Evolutionary conservation across 331 rosid species (phyloP), one percentile per base, ranked within the genome.

Genomic region (Spiraea crenata): DNA sequence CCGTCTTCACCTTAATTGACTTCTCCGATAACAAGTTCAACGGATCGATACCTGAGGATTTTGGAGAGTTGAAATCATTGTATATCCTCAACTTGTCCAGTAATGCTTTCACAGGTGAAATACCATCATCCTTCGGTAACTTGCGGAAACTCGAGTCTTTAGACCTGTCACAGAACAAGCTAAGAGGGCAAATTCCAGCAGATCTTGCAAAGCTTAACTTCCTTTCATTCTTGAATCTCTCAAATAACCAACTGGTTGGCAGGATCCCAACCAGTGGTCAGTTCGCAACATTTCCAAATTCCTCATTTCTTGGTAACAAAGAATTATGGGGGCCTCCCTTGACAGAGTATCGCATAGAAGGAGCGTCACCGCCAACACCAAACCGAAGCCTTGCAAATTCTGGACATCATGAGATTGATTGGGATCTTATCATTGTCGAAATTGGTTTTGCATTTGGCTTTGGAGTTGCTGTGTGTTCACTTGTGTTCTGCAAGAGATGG

Each of bases 91-190:
- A 49, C 54, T 15, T 15, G n/a, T 49, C 54, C n/a, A 0, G 0
- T 3, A 3, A 49, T 15, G 16, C 20, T 50, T 14, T 50, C 55
- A 50, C 20, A 50, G 20, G 55, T 8, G 6, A 13, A 50, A 50
- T 50, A 7, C 3, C 55, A 16, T 50, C 20, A 0, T 50, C 55
- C 14, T 16, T 50, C 3, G 20, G 20, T 2, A 50, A 50, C 6
- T 6, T 50, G 20, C 78, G 17, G 57, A 67, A 67, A n/a, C 80
- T 88, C 12, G 93, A 84, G 76, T 85, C 90, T 58, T 59, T 90
- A 31, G 92, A 90, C 82, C 80, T 86, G 9, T 88, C 92, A 68
- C 9, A 16, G 0, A 90, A 90, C 81, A 6, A 16, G n/a, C 70
- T 88, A n/a, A 76, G 55, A 9, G 87, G 95, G 51, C 14, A 7